These are phyloP conservation scores for Amphicarpaea edgeworthii DNA, from an alignment of 306 rosid genomes.

Conservation along the genomic window DNA sequence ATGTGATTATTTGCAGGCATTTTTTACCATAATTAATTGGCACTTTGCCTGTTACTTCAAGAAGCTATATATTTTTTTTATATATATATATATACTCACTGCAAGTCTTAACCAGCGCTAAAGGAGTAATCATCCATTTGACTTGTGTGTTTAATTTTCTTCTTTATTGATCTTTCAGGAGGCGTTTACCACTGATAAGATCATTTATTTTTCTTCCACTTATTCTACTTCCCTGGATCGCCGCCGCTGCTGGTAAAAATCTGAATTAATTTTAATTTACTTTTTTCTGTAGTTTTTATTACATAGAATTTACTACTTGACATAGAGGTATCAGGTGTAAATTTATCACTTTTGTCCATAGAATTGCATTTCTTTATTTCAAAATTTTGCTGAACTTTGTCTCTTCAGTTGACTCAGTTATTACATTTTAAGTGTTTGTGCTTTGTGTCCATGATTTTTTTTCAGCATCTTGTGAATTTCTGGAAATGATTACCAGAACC, in stretches of 20 bases:
- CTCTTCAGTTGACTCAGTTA: conserved; percentile 29
- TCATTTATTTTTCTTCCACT: conserved; percentile 82
- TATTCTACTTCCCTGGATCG: conserved; percentile 84
- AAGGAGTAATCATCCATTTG: conserved; percentile 31
- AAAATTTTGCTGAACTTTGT: conserved; percentile 5
- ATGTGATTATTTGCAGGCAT: conserved; percentile 10
- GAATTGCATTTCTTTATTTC: conserved; percentile 17
- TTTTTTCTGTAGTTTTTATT: conserved; percentile 8
- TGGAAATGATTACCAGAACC: neutral
- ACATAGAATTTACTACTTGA: conserved; percentile 27
- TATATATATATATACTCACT: no score
- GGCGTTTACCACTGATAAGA: conserved; percentile 86
- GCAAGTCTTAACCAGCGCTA: conserved; percentile 26
- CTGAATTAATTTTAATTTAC: conserved; percentile 35
- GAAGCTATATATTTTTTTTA: no score
- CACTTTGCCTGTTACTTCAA: neutral
- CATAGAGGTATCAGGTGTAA: conserved; percentile 4
- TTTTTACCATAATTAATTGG: conserved; percentile 13
- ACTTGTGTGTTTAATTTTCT: conserved; percentile 12
- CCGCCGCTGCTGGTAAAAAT: conserved; percentile 78
- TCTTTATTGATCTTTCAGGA: conserved; percentile 67
- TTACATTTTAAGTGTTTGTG: conserved; percentile 33
- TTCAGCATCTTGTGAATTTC: conserved; percentile 23
- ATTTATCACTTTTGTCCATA: conserved; percentile 1
- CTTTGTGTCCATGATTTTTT: conserved; percentile 11